Base-by-base conservation (phyloP, 2,329 filamentous ascomycete genomes). In the Piedraia hortae region DNA sequence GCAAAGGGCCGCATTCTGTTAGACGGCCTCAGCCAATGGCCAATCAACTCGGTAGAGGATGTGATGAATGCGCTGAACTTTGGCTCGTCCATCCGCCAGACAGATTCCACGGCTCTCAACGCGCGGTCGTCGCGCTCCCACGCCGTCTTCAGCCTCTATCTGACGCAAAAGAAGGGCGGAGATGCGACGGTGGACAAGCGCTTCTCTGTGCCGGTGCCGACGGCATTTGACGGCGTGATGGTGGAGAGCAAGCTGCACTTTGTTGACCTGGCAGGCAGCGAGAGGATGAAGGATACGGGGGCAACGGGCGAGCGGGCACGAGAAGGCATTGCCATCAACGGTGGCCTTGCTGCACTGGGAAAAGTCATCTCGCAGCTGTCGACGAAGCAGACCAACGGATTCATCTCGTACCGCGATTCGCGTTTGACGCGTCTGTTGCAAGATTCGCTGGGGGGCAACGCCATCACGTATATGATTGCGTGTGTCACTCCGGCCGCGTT, bases 381-480 rank as follows among this genome's bases (percentile, higher is more conserved):
- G 1, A 89, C 80, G 10, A 72, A 80, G 27, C 68, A 78, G 32
- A 53, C 72, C 19, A 78, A 77, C 21, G 70, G 77, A 4, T 78
- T 93, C 46, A 80, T 97, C 26, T 97, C 85, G 2, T 97, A 97
- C 44, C 75, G 85, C 31, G 85, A 97, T 48, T 93, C 85, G n/a
- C 80, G 78, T 43, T 64, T 97, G 34, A 97, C 85, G 6, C 70
- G 85, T 27, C 56, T 97, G 12, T 61, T 97, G 10, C 85, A 97
- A 52, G 85, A 97, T 46, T 97, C 85, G 0, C 57, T 97, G 4
- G 85, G 85, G 26, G 85, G 85, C 4, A 93, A 89, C 42, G 85
- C 85, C 16, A 89, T 91, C 41, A 97, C 85, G 1, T 97, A 93
- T 50, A 93, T 97, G 85, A 85, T 97, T 48, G 85, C 85, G 5